These are phyloP conservation scores for Apiospora rasikravindrae DNA, from an alignment of 2,329 filamentous ascomycete genomes.

Conservation along the genomic window DNA sequence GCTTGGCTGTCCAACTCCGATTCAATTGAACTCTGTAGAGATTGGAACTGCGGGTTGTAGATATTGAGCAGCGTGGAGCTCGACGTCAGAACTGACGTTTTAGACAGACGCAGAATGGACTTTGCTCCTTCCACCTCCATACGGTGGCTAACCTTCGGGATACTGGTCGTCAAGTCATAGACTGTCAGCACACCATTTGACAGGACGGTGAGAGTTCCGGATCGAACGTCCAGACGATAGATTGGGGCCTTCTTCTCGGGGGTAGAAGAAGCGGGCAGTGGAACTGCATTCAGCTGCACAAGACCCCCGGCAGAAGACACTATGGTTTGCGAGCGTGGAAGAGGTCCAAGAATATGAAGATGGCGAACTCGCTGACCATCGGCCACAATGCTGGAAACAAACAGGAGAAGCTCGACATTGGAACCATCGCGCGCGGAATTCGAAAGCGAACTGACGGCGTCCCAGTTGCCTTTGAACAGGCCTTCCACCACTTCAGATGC, in stretches of 20 bases:
- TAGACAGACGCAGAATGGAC: constrained; percentile 71
- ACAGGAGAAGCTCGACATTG: constrained; percentile 58
- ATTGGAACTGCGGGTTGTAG: constrained; percentile 73
- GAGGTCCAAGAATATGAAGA: constrained; percentile 36
- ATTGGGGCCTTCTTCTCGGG: constrained; percentile 26
- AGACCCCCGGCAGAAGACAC: constrained; percentile 28
- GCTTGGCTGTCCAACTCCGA: constrained; percentile 50
- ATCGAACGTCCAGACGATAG: constrained; percentile 66
- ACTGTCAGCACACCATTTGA: constrained; percentile 58
- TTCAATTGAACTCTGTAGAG: constrained; percentile 57
- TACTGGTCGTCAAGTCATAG: constrained; percentile 67
- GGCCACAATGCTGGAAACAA: constrained; percentile 50
- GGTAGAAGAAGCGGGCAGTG: constrained; percentile 28
- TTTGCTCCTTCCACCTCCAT: constrained; percentile 57
- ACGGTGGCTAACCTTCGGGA: constrained; percentile 64
- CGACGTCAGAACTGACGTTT: constrained; percentile 68
- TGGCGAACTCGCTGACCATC: constrained; percentile 33
- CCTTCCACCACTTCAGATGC: constrained; percentile 57
- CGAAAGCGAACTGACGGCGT: constrained; percentile 57
- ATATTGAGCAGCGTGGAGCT: constrained; percentile 62
- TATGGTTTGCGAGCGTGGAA: constrained; percentile 29
- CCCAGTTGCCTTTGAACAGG: constrained; percentile 59
- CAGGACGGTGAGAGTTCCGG: constrained; percentile 68
- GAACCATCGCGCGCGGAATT: constrained; percentile 46
- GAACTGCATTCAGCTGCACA: constrained; percentile 35